A percentile compares a stretch with the other conserved stretches of the same genome.
Conservation (phyloP, 495 filamentous ascomycete genomes). For the Elasticomyces elasticus region DNA sequence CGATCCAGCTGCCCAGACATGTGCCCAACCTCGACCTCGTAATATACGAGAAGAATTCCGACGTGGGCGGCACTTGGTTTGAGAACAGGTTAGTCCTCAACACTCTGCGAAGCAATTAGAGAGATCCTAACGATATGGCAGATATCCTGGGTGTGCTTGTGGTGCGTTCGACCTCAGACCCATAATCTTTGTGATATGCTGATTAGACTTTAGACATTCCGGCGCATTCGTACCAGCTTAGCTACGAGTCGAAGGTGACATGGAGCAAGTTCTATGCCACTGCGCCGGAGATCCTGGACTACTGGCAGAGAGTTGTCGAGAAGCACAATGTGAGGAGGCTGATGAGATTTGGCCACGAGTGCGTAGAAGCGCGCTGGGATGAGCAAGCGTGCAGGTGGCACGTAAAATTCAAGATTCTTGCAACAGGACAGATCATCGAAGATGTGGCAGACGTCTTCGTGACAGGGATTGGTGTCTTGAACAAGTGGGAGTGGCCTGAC, state of each 20-base stretch:
- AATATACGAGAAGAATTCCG: neutral
- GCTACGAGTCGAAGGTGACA: neutral
- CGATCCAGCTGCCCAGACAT: neutral
- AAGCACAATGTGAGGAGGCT: constrained; percentile 8
- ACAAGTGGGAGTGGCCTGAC: constrained; percentile 11
- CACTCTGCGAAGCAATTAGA: neutral
- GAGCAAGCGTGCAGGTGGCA: constrained; percentile 6
- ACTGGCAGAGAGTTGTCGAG: constrained; percentile 20
- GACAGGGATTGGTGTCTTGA: neutral
- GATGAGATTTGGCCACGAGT: constrained; percentile 25
- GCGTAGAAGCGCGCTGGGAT: constrained; percentile 23
- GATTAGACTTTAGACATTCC: neutral
- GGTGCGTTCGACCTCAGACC: neutral
- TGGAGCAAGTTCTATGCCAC: constrained; percentile 27
- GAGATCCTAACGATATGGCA: neutral
- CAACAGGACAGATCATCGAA: neutral
- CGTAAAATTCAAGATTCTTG: neutral
- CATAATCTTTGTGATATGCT: neutral
- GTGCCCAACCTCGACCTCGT: neutral
- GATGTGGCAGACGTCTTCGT: neutral
- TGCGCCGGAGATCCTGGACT: constrained; percentile 26
- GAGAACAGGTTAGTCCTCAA: neutral
- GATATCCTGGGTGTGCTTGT: neutral
- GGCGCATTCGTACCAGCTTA: neutral
- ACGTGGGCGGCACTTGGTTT: neutral